phyloP scores from a whole-genome alignment of 495 filamentous ascomycete species.

The Tuber brumale region DNA sequence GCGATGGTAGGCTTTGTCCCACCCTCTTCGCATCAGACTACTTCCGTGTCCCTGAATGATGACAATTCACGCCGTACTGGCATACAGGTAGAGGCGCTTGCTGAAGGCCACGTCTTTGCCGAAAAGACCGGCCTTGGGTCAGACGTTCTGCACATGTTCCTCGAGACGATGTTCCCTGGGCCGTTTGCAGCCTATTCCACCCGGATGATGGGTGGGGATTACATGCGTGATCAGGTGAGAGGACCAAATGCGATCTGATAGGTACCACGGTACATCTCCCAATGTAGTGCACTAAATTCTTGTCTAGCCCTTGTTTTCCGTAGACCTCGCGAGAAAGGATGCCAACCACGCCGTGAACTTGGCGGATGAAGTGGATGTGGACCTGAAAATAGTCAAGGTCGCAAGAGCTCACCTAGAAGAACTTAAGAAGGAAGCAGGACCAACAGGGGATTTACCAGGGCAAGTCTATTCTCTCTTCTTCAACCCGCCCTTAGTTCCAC shows the following conservation, averaged over 20 bases:
- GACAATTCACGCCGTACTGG: background rate
- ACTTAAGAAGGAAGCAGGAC: slow-evolving; percentile 66
- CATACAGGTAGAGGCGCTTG: slow-evolving; percentile 52
- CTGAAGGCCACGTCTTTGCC: slow-evolving; percentile 67
- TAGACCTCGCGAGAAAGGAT: slow-evolving; percentile 83
- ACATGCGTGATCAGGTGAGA: slow-evolving; percentile 52
- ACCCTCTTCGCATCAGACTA: background rate
- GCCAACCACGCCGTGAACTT: slow-evolving; percentile 64
- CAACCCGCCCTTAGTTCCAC: background rate
- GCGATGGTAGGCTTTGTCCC: slow-evolving; percentile 54
- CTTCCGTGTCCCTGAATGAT: background rate
- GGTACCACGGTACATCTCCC: slow-evolving; percentile 42
- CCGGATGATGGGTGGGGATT: slow-evolving; percentile 69
- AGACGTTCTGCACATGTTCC: slow-evolving; percentile 60
- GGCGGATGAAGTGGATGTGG: slow-evolving; percentile 56
- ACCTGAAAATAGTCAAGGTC: slow-evolving; percentile 59
- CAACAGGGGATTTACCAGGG: slow-evolving; percentile 70
- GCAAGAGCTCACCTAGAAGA: slow-evolving; percentile 60
- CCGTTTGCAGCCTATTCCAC: slow-evolving; percentile 63
- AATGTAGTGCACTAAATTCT: background rate
- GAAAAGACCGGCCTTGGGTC: slow-evolving; percentile 73
- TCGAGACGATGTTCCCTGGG: slow-evolving; percentile 56
- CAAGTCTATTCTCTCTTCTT: background rate
- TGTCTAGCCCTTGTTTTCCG: slow-evolving; percentile 64
- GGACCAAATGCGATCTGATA: slow-evolving; percentile 41